Base-by-base conservation (phyloP, 495 filamentous ascomycete genomes). In the Diplogelasinospora grovesii region DNA sequence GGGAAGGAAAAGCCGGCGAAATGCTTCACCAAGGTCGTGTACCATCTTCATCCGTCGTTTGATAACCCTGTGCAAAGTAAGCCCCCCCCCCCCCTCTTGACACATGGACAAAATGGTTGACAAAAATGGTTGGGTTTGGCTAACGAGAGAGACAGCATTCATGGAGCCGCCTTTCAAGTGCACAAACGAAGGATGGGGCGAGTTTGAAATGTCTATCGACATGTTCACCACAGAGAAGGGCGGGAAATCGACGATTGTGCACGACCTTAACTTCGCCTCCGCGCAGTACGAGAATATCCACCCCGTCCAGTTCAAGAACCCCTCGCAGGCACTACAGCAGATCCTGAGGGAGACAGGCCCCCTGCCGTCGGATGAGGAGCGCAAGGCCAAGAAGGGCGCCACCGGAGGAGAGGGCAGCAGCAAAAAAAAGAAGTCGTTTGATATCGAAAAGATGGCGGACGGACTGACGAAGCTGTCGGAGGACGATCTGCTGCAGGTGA, bases 401-500 rank as follows among this genome's bases (percentile, higher is more conserved):
- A n/a, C n/a, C n/a, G n/a, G n/a, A n/a, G n/a, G n/a, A n/a, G 70
- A 66, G 22, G 77, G 69, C 23, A 72, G 69, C 11, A 82, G 83
- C 67, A 93, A 92, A 77, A 88, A 86, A 74, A 83, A 87, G 54
- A 85, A 88, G 66, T 74, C 76, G 24, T 78, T 89, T 43, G 92
- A 99, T 60, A 87, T 95, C 75, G 92, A 99, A 67, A 95, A 94
- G 68, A 77, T 99, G 50, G 92, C 93, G 9, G 93, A 96, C 20
- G 64, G 54, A 2, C 46, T 72, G 8, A 50, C 63, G 31, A 69
- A 68, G 48, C 60, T 70, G 1, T 46, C 54, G 11, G 60, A 61
- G 39, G 67, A 72, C 10, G 89, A 97, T 54, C 76, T 99, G 5
- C 72, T 99, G 26, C 82, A 88, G 43, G 87, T 97, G 9, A 90